Conservation (phyloP, 768 basidiomycete species). For the Candolleomyces eurysporus region DNA sequence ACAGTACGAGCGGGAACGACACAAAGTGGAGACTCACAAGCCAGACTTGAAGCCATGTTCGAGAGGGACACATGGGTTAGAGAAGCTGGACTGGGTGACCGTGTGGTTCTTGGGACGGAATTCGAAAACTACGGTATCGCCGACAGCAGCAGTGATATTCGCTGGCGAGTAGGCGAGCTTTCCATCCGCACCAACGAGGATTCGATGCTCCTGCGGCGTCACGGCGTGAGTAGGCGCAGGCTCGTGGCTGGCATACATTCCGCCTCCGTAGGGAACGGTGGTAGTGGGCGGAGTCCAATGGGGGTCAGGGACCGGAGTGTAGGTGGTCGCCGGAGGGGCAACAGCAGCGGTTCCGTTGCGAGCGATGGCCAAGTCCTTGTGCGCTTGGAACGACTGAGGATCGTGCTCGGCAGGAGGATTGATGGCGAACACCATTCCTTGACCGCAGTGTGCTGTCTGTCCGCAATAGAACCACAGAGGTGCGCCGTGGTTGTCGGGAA, state of each 20-base stretch:
- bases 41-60: slow-evolving; percentile 39
- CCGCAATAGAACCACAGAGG: slow-evolving; percentile 59
- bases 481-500: slow-evolving; percentile 32
- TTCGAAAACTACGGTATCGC: slow-evolving; percentile 45
- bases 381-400: slow-evolving; percentile 30
- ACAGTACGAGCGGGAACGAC: not conserved
- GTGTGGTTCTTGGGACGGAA: slow-evolving; percentile 50
- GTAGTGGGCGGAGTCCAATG: no score
- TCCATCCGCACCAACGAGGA: slow-evolving; percentile 38
- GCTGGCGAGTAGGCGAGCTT: slow-evolving; percentile 32
- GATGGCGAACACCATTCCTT: slow-evolving; percentile 63
- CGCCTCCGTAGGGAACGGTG: no score
- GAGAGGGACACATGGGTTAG: slow-evolving; percentile 31
- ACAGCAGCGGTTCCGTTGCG: no score
- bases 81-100: slow-evolving; percentile 42
- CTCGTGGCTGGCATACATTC: no score
- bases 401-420: slow-evolving; percentile 51
- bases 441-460: slow-evolving; percentile 51
- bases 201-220: slow-evolving; percentile 10
- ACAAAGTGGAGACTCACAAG: slow-evolving; percentile 30
- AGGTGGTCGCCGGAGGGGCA: no score
- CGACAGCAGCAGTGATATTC: slow-evolving; percentile 38
- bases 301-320: no score
- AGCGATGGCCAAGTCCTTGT: no score
- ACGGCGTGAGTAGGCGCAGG: no score